A percentile compares a stretch with the other conserved stretches of the same genome.
phyloP scores from a whole-genome alignment of 352 stramenopile genomes.

The Phytophthora ohioensis region DNA sequence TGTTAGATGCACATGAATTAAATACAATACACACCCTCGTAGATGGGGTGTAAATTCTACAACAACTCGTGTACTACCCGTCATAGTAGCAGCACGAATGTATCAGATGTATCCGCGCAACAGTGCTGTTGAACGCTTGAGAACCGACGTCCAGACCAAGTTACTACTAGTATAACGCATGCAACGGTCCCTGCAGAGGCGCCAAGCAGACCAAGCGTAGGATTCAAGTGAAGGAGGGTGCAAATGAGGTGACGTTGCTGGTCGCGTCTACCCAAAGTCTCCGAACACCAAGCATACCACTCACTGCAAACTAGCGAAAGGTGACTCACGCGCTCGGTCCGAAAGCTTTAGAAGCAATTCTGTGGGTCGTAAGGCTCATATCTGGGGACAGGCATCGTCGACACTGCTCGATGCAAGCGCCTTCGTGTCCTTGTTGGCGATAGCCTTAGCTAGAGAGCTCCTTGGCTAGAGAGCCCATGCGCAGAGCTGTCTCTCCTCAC shows the following conservation, averaged over 20 bases:
- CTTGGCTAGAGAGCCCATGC: neutral
- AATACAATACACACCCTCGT: constrained; percentile 16
- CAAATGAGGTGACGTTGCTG: constrained; percentile 36
- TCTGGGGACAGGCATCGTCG: constrained; percentile 22
- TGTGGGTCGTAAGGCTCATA: constrained; percentile 22
- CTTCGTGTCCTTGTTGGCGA: constrained; percentile 4
- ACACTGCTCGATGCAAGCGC: constrained; percentile 2
- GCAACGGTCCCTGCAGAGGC: constrained; percentile 8
- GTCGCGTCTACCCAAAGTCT: constrained; percentile 21
- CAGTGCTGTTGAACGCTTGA: neutral
- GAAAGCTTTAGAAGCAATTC: constrained; percentile 19
- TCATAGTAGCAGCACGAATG: neutral
- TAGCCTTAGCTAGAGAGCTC: neutral
- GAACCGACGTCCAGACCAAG: constrained; percentile 1
- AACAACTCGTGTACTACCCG: neutral
- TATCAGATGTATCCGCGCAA: neutral
- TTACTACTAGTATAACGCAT: neutral
- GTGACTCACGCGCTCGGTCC: constrained; percentile 21
- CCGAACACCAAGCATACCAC: constrained; percentile 14
- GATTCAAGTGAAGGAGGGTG: constrained; percentile 24
- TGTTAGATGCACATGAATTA: constrained; percentile 32
- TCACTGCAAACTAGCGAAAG: constrained; percentile 36
- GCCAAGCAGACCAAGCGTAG: neutral
- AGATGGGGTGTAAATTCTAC: constrained; percentile 1
- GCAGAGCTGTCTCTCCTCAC: constrained; percentile 2